These are phyloP conservation scores for Hymenoscyphus repandus DNA, from an alignment of 2,329 filamentous ascomycete genomes.

Conservation along the genomic window DNA sequence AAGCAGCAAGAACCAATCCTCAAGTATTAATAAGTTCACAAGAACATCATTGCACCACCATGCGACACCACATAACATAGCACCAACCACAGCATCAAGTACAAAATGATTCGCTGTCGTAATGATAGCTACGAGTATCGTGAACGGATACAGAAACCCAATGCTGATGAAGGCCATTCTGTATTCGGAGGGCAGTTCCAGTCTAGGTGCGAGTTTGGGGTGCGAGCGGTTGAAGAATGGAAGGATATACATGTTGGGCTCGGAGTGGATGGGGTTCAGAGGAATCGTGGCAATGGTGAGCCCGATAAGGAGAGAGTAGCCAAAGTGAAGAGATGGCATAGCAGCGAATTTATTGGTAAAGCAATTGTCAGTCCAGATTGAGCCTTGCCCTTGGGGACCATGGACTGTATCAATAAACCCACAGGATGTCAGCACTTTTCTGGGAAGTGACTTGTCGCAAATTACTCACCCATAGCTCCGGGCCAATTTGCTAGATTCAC, in stretches of 20 bases:
- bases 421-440: not conserved
- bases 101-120: constrained; percentile 60
- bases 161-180: constrained; percentile 44
- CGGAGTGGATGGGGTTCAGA: constrained; percentile 47
- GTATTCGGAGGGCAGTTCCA: constrained; percentile 43
- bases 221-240: constrained; percentile 30
- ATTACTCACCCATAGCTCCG: constrained; percentile 43
- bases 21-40: constrained; percentile 55
- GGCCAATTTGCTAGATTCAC: constrained; percentile 50
- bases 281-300: constrained; percentile 64
- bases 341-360: constrained; percentile 75
- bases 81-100: constrained; percentile 61
- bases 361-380: constrained; percentile 66
- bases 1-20: constrained; percentile 60
- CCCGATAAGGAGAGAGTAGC: constrained; percentile 68
- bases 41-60: constrained; percentile 49
- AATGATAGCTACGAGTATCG: constrained; percentile 56
- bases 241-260: constrained; percentile 33
- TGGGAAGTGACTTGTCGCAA: not conserved
- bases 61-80: constrained; percentile 53
- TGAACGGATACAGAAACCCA: constrained; percentile 58
- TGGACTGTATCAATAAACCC: constrained; percentile 55
- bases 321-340: constrained; percentile 73
- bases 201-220: constrained; percentile 26
- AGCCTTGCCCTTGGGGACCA: constrained; percentile 52